Evolutionary conservation across 2,329 filamentous ascomycete species (phyloP).

Genomic region (Bipolaris gigantea): DNA sequence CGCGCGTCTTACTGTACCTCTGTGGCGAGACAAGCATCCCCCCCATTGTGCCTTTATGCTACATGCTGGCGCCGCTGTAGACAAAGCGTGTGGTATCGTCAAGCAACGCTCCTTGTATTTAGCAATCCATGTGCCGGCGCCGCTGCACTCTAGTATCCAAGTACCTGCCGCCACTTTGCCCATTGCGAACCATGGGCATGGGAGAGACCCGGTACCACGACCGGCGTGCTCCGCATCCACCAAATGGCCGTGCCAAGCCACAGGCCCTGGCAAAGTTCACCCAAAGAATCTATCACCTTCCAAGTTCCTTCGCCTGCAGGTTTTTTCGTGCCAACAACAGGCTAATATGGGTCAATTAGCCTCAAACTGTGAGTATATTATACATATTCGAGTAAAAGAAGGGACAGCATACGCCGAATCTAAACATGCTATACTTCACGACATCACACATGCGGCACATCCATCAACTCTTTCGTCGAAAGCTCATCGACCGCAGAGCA

Average conservation of each 20-base stretch:
- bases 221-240: background rate
- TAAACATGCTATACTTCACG: background rate
- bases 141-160: background rate
- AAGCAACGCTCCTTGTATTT: background rate
- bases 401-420: background rate
- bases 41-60: constrained; percentile 6
- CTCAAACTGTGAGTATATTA: background rate
- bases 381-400: background rate
- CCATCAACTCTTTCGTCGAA: constrained; percentile 15
- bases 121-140: background rate
- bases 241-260: background rate
- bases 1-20: constrained; percentile 26
- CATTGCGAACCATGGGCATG: constrained; percentile 6
- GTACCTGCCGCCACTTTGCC: background rate
- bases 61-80: constrained; percentile 3
- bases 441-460: background rate
- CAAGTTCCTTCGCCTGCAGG: too few relatives aligned
- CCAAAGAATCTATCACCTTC: background rate
- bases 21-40: constrained; percentile 24
- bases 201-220: background rate
- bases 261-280: background rate
- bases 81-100: background rate
- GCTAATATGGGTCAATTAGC: background rate
- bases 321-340: too few relatives aligned
- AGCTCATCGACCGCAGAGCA: constrained; percentile 19